Evolutionary conservation across 1,284 basidiomycete genomes (phyloP), one percentile per base, ranked within the genome.

Genomic region (Marasmius fiardii): DNA sequence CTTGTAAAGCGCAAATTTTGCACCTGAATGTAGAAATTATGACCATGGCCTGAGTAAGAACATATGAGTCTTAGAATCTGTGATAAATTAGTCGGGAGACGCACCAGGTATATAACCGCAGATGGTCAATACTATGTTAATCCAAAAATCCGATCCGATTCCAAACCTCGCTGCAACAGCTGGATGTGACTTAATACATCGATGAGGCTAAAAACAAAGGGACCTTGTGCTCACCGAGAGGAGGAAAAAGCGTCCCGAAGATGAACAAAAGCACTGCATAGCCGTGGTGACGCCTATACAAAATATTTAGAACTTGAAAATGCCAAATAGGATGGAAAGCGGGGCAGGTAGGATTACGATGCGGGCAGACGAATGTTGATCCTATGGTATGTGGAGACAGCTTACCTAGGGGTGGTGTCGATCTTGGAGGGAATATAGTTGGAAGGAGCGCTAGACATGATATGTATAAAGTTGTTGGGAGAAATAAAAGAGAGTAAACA

Each of bases 81-180:
- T 16, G 56, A 12, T 34, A 31, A 53, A 28, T 14, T 33, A 54
- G 12, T 33, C 70, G 0, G n/a, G n/a, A 31, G 3, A 52, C 83
- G 52, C 59, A 93, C 93, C 92, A 56, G 91, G 91, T 61, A 93
- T 89, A 70, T 93, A 97, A 7, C 96, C 96, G 68, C 86, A 89
- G 57, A 98, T 82, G 31, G 94, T 97, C 51, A 96, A 73, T 63
- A 98, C 66, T 18, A 94, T 71, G 71, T 99, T 99, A 65, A 98
- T 75, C 81, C 91, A 95, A 72, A 98, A 96, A 72, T 98, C 96
- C 43, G 72, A 74, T 4, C 93, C 95, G 63, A 98, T 85, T 26
- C 96, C 96, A 72, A 99, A 99, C 56, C 96, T 83, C 26, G 93
- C 89, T 31, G 93, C 92, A 41, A 99, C 94, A 59, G 96, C 96